These are phyloP conservation scores for Arabidopsis arenosa DNA, from an alignment of 345 rosid species.

Conservation along the genomic window DNA sequence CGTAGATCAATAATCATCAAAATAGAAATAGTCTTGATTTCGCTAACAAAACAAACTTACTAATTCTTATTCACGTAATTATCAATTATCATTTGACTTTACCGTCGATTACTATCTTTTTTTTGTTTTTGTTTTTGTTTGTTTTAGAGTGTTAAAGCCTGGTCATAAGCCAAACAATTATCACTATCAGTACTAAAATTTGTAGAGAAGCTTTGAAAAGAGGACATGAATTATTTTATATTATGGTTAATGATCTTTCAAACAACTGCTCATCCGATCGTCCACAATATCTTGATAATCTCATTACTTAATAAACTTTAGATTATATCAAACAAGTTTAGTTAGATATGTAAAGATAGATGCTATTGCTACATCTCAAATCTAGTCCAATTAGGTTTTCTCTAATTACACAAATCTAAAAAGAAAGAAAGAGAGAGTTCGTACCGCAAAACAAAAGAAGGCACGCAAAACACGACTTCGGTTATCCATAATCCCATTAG, in stretches of 20 bases:
- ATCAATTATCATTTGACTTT: not conserved
- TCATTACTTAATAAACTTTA: not conserved
- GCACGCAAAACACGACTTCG: conserved; percentile 32
- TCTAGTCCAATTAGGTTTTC: conserved; percentile 8
- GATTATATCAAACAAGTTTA: not conserved
- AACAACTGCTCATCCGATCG: not conserved
- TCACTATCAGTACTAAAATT: not conserved
- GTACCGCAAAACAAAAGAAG: conserved; percentile 4
- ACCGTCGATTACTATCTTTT: not conserved
- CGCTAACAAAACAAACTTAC: not conserved
- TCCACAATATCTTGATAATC: not conserved
- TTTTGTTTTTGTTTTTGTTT: too few relatives aligned
- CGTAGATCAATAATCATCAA: not conserved
- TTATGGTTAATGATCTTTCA: not conserved
- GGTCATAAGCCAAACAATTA: not conserved
- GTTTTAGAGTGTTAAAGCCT: not conserved
- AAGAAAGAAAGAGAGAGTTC: not conserved
- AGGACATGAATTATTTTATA: not conserved
- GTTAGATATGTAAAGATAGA: not conserved
- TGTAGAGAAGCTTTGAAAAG: not conserved
- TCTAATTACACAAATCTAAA: not conserved
- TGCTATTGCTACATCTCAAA: conserved; percentile 22
- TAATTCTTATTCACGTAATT: too few relatives aligned
- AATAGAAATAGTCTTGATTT: not conserved
- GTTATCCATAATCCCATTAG: conserved; percentile 23